Conservation (phyloP, 768 basidiomycete genomes). For the Lentinula detonsa region DNA sequence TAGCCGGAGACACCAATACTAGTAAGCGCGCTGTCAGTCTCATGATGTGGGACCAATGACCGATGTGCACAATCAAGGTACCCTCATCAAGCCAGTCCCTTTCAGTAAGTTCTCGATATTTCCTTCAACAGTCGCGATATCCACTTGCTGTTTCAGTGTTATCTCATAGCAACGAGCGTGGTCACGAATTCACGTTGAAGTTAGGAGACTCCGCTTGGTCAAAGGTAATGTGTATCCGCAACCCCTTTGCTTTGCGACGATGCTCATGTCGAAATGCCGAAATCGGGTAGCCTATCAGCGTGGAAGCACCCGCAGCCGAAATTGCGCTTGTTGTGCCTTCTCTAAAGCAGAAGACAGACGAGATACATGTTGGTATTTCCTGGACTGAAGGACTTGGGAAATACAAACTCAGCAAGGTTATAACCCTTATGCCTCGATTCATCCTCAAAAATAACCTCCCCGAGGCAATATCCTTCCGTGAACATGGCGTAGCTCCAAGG, state of each 20-base stretch:
- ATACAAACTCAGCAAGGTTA: slow-evolving; percentile 93
- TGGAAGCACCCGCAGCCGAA: slow-evolving; percentile 92
- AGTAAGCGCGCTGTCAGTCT: slow-evolving; percentile 33
- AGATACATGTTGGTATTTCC: slow-evolving; percentile 80
- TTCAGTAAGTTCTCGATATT: slow-evolving; percentile 56
- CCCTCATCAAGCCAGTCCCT: slow-evolving; percentile 53
- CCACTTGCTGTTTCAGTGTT: slow-evolving; percentile 49
- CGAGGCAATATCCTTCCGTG: slow-evolving; percentile 71
- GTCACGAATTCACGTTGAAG: slow-evolving; percentile 79
- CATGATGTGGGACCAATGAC: not conserved
- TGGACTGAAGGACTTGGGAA: slow-evolving; percentile 95
- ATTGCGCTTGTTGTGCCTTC: slow-evolving; percentile 71
- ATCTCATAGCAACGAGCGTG: slow-evolving; percentile 73
- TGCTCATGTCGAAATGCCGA: not conserved
- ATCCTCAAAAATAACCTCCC: slow-evolving; percentile 77
- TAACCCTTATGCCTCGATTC: slow-evolving; percentile 88
- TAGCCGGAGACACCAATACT: slow-evolving; percentile 72
- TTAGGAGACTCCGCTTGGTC: slow-evolving; percentile 87
- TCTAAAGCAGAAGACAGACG: slow-evolving; percentile 52
- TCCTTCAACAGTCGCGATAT: not conserved
- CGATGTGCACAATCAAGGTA: slow-evolving; percentile 23
- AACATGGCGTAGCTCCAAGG: slow-evolving; percentile 68
- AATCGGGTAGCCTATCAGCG: slow-evolving; percentile 57
- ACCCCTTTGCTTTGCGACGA: not conserved
- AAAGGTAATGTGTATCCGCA: slow-evolving; percentile 42